Conservation (phyloP, 495 filamentous ascomycete genomes). For the Elaphomyces granulatus region DNA sequence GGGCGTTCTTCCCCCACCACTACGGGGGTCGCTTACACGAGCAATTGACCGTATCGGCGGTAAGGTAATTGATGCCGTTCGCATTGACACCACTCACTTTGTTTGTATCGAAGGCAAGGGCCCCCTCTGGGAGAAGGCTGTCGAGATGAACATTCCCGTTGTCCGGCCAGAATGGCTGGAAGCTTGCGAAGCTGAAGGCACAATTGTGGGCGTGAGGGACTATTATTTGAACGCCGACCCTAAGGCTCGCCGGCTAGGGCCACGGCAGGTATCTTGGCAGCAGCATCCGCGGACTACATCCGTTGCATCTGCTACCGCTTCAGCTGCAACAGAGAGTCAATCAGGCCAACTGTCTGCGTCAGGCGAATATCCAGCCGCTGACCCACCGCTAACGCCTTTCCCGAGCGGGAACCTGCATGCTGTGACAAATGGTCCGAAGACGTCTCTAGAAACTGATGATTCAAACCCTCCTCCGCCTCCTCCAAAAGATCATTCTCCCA, state of each 20-base stretch:
- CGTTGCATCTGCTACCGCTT: conserved; percentile 14
- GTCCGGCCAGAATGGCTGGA: conserved; percentile 97
- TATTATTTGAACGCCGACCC: conserved; percentile 92
- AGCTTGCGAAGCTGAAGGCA: conserved; percentile 82
- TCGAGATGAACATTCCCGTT: conserved; percentile 95
- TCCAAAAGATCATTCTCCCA: conserved; percentile 19
- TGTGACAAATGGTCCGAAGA: conserved; percentile 17
- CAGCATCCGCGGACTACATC: conserved; percentile 33
- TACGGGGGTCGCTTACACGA: conserved; percentile 55
- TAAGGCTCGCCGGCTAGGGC: conserved; percentile 43
- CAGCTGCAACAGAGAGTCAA: conserved; percentile 14
- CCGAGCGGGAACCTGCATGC: conserved; percentile 24
- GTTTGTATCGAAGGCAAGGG: conserved; percentile 94
- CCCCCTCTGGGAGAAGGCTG: conserved; percentile 82
- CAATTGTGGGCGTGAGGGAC: conserved; percentile 83
- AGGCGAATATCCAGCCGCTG: conserved; percentile 13
- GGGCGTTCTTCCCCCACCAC: conserved; percentile 63
- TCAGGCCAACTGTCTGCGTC: conserved; percentile 11
- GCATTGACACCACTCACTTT: conserved; percentile 98
- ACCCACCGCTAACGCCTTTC: conserved; percentile 32
- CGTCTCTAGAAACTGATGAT: conserved; percentile 19
- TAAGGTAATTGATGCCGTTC: conserved; percentile 76
- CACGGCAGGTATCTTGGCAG: conserved; percentile 22
- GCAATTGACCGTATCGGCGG: conserved; percentile 83
- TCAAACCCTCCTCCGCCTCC: conserved; percentile 21